Conservation (phyloP, 139 green algal species). For the Pseudopediastrum boryanum region DNA sequence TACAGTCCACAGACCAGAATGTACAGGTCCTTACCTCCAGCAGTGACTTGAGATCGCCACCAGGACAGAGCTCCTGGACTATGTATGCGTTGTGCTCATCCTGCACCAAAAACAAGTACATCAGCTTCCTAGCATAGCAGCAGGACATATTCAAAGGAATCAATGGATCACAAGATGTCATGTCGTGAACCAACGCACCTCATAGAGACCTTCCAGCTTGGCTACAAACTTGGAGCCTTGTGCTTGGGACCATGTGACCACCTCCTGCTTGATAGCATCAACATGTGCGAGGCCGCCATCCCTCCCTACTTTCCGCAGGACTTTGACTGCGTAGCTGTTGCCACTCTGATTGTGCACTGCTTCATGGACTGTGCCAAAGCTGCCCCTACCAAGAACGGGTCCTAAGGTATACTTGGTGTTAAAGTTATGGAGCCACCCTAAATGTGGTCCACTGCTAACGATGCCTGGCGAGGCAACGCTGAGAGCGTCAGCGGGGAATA, state of each 20-base stretch:
- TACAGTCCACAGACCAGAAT: background rate
- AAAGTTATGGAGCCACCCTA: conserved; percentile 30
- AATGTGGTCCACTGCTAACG: background rate
- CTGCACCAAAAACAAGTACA: too few species aligned
- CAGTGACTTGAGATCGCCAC: conserved; percentile 50
- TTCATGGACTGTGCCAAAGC: conserved; percentile 41
- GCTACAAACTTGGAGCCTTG: conserved; percentile 39
- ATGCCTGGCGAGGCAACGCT: too few species aligned
- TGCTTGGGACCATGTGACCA: conserved; percentile 22
- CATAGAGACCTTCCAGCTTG: conserved; percentile 48
- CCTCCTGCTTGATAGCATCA: conserved; percentile 39
- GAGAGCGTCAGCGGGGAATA: too few species aligned
- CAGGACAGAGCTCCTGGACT: conserved; percentile 54
- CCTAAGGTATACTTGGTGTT: conserved; percentile 12
- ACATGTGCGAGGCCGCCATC: conserved; percentile 21
- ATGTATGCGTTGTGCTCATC: conserved; percentile 55
- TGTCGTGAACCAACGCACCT: conserved; percentile 21
- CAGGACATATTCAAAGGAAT: too few species aligned
- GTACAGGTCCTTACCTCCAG: conserved; percentile 20
- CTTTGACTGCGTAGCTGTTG: conserved; percentile 51
- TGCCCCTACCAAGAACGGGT: conserved; percentile 35
- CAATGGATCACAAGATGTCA: background rate
- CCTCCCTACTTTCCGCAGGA: conserved; percentile 44
- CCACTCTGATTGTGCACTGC: conserved; percentile 39
- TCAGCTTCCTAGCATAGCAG: too few species aligned